Percentiles rank a stretch among this genome's conserved stretches.
These are phyloP conservation scores for Scheffersomyces insectosa DNA, from an alignment of 1,139 yeast genomes.

Conservation along the genomic window DNA sequence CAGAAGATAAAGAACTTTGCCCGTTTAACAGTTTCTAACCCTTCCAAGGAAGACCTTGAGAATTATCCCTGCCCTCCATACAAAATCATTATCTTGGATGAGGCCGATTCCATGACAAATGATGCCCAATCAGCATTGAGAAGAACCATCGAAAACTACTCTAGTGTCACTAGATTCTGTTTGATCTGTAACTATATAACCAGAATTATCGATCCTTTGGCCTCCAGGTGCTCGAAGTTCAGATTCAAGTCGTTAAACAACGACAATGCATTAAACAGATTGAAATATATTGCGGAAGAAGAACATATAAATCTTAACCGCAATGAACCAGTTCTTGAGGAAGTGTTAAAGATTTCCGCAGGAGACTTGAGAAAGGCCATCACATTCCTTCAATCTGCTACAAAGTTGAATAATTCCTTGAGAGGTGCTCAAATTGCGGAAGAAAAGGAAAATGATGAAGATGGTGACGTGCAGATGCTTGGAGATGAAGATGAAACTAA, in stretches of 20 bases:
- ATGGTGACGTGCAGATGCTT: conserved; percentile 28
- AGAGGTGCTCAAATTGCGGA: conserved; percentile 6
- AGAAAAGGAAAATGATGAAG: conserved; percentile 13
- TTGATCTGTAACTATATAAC: conserved; percentile 94
- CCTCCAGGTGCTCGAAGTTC: conserved; percentile 94
- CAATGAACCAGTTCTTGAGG: conserved; percentile 50
- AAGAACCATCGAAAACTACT: conserved; percentile 95
- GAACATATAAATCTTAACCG: conserved; percentile 51
- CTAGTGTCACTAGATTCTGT: conserved; percentile 89
- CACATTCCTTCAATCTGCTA: conserved; percentile 85
- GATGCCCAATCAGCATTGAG: conserved; percentile 96
- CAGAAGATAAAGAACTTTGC: conserved; percentile 94
- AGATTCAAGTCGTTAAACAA: conserved; percentile 80
- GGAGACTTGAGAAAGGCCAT: conserved; percentile 96
- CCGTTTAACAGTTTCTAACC: conserved; percentile 79
- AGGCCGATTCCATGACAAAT: conserved; percentile 98
- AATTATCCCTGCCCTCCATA: conserved; percentile 94
- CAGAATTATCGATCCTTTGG: conserved; percentile 92
- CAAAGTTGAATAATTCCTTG: conserved; percentile 52
- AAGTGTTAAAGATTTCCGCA: conserved; percentile 64
- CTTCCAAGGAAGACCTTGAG: conserved; percentile 62
- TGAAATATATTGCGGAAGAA: conserved; percentile 57
- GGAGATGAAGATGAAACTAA: conserved; percentile 14
- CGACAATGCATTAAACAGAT: conserved; percentile 65
- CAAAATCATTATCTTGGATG: conserved; percentile 83